phyloP scores from a whole-genome alignment of 2,329 filamentous ascomycete genomes.

The Didymella pomorum region DNA sequence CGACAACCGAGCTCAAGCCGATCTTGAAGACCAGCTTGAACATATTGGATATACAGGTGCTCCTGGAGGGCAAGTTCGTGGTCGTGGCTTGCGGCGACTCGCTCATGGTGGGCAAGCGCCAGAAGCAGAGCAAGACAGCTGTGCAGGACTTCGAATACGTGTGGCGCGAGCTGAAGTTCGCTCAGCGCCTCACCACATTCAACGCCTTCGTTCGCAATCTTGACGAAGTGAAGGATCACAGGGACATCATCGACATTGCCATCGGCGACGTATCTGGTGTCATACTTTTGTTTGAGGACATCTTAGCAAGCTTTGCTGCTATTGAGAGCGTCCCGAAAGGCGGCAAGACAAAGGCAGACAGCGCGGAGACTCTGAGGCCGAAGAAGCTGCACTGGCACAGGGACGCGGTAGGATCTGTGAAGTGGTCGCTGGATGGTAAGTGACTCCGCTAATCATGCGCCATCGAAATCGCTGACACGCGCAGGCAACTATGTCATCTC shows the following conservation, averaged over 20 bases:
- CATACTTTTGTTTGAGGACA: constrained; percentile 82
- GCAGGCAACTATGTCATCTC: constrained; percentile 92
- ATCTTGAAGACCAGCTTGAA: constrained; percentile 48
- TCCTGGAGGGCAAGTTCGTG: constrained; percentile 66
- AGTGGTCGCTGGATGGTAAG: constrained; percentile 91
- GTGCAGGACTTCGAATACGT: constrained; percentile 55
- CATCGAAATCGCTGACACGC: constrained; percentile 8
- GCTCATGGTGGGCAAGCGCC: constrained; percentile 67
- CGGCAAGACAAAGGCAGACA: constrained; percentile 30
- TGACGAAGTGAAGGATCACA: constrained; percentile 54
- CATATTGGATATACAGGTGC: constrained; percentile 53
- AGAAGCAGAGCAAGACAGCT: constrained; percentile 43
- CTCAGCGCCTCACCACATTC: constrained; percentile 64
- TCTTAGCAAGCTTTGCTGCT: constrained; percentile 64
- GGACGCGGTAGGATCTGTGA: constrained; percentile 80
- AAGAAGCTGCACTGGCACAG: constrained; percentile 92
- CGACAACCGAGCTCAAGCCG: constrained; percentile 45
- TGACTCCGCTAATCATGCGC: background rate
- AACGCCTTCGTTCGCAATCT: constrained; percentile 58
- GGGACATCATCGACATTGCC: constrained; percentile 72
- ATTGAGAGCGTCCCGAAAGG: constrained; percentile 52
- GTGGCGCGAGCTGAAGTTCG: constrained; percentile 64
- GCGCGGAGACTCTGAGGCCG: constrained; percentile 56
- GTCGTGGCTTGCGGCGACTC: constrained; percentile 62
- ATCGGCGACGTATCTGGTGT: constrained; percentile 79